Conservation (phyloP, 139 green algal genomes). For the Picochlorum costavermella region DNA sequence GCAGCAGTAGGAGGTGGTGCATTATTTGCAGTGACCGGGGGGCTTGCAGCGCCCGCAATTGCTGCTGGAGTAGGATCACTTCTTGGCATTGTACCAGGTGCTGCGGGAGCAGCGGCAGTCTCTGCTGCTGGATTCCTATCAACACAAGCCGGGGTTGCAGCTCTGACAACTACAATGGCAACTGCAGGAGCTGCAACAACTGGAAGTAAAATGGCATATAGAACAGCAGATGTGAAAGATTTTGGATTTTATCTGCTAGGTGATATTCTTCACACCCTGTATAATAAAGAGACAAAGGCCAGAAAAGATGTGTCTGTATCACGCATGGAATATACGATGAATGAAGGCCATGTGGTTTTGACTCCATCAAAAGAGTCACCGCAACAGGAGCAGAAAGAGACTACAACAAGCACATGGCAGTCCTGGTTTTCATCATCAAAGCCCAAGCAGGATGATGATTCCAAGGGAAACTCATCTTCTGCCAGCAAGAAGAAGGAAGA, state of each 20-base stretch:
- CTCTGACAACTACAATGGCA: conserved; percentile 41
- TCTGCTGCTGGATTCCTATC: conserved; percentile 39
- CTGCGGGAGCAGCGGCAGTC: conserved; percentile 39
- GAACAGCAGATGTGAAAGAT: conserved; percentile 55
- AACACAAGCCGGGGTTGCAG: conserved; percentile 42
- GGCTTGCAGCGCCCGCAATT: conserved; percentile 70
- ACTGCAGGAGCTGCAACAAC: conserved; percentile 25
- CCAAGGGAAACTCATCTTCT: background rate
- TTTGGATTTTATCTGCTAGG: conserved; percentile 58
- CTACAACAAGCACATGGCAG: conserved; percentile 3
- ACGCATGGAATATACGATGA: too few species aligned
- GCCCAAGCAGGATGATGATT: conserved; percentile 4
- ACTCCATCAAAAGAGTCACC: background rate
- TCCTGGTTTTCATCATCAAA: background rate
- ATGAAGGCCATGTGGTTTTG: too few species aligned
- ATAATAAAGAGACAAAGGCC: background rate
- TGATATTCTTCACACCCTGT: background rate
- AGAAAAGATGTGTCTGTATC: background rate
- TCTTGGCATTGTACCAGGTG: conserved; percentile 40
- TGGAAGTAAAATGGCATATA: conserved; percentile 31
- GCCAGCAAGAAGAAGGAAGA: conserved; percentile 2
- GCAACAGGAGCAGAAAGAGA: background rate
- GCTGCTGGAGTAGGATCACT: conserved; percentile 59
- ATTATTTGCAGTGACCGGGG: conserved; percentile 68
- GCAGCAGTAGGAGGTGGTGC: conserved; percentile 59